Evolutionary conservation across 2,329 filamentous ascomycete genomes (phyloP), one percentile per base, ranked within the genome.

Genomic region (Diaporthe citri): DNA sequence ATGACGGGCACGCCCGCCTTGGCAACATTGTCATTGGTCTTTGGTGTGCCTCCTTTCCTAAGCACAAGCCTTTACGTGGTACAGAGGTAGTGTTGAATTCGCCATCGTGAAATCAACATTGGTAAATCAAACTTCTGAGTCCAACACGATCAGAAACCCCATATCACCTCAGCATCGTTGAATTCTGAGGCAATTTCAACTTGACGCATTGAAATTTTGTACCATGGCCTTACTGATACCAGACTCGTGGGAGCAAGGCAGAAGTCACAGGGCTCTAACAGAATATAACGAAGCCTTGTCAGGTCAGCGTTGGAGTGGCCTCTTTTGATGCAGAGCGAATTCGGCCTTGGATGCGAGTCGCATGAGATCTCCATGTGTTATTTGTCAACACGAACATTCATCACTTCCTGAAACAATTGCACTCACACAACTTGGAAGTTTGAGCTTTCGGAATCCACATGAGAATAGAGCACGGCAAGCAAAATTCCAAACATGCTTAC

Each of bases 1-100:
- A 12, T 36, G 62, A n/a, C 62, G 62, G 62, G 62, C 31, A 25
- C 46, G 43, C 62, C 62, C 62, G 62, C 62, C 62, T 67, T 67
- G 62, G 62, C 62, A 25, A 36, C 8, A 15, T 4, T 15, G 10
- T 25, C 15, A 56, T 56, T 31, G 52, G 52, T 34, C 13, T 34
- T 34, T 56, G 28, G 28, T 17, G 28, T 34, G 52, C 15, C 52
- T 17, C 51, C 8, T 28, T 9, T 15, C 51, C 7, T 28, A 34
- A 28, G 25, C 25, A 34, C 10, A 31, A 57, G 55, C 36, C 31
- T 56, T 20, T 22, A 51, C 20, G 20, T n/a, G 22, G 20, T 56
- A n/a, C 13, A 17, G 20, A 34, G 12, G 10, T 39, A 39, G 55
- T 36, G 31, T n/a, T 57, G 55, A 20, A n/a, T 13, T n/a, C 13